phyloP scores from a whole-genome alignment of 257 asterid genomes.

The Phtheirospermum japonicum region DNA sequence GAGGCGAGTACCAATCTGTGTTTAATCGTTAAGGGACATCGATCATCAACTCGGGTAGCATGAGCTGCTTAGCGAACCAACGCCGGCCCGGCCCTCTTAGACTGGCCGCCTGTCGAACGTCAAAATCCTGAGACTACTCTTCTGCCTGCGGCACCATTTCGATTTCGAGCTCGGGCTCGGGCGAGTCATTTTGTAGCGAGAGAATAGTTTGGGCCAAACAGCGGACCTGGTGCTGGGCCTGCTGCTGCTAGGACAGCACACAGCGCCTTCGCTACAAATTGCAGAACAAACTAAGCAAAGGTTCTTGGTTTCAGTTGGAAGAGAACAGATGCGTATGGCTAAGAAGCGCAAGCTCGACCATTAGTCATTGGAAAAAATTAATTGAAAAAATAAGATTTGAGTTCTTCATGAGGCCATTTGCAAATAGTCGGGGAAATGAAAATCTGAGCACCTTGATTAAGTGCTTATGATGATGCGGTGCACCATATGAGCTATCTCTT shows the following conservation, averaged over 20 bases:
- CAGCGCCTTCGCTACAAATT: too few species aligned
- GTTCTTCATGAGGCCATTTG: too few species aligned
- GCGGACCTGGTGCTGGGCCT: conserved; percentile 69
- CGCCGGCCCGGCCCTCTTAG: conserved; percentile 71
- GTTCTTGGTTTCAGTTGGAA: too few species aligned
- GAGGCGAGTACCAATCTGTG: conserved; percentile 62
- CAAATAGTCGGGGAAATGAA: too few species aligned
- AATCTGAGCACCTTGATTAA: too few species aligned
- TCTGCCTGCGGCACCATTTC: conserved; percentile 28
- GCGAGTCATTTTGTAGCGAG: conserved; percentile 45
- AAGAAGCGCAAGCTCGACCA: too few species aligned
- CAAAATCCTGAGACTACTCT: conserved; percentile 34
- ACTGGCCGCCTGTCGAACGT: conserved; percentile 60
- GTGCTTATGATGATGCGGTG: too few species aligned
- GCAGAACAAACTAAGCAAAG: too few species aligned
- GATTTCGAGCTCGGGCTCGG: conserved; percentile 32
- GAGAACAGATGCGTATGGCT: too few species aligned
- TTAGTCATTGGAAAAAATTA: too few species aligned
- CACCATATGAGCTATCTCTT: too few species aligned
- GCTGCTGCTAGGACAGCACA: conserved; percentile 71
- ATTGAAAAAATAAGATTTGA: too few species aligned
- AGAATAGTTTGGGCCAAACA: conserved; percentile 58
- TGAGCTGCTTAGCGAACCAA: conserved; percentile 92
- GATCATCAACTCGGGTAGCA: conserved; percentile 97
- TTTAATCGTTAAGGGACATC: conserved; percentile 69